Percentiles rank a stretch among this genome's conserved stretches.
These are phyloP conservation scores for Craspedostauros australis DNA, from an alignment of 108 stramenopile species.

Conservation along the genomic window DNA sequence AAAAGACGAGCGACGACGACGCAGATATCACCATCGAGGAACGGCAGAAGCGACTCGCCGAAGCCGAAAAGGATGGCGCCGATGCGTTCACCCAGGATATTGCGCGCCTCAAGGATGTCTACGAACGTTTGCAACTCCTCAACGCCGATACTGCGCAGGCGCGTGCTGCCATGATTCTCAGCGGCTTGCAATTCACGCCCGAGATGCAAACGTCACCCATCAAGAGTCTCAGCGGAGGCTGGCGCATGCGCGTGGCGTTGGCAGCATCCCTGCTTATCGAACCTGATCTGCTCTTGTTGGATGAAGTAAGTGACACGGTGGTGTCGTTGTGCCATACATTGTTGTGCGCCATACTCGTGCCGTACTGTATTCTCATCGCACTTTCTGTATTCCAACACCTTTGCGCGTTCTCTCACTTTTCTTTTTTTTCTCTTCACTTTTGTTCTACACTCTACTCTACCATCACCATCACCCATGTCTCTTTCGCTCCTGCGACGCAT, in stretches of 20 bases:
- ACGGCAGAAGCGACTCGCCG: constrained; percentile 41
- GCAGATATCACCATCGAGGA: constrained; percentile 35
- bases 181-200: constrained; percentile 89
- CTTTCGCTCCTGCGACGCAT: background rate
- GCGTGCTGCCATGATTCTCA: constrained; percentile 80
- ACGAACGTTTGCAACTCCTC: constrained; percentile 81
- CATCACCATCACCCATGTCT: background rate
- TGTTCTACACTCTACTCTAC: background rate
- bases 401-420: background rate
- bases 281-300: constrained; percentile 77
- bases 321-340: constrained; percentile 35
- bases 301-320: constrained; percentile 60
- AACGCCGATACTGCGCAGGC: constrained; percentile 88
- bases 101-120: constrained; percentile 76
- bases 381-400: background rate
- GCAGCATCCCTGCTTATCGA: constrained; percentile 95
- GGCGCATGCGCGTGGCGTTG: constrained; percentile 97
- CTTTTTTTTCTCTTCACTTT: background rate
- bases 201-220: constrained; percentile 85
- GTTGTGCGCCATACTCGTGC: too few relatives aligned
- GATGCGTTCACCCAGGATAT: constrained; percentile 62
- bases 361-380: background rate
- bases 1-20: constrained; percentile 8
- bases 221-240: constrained; percentile 88
- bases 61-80: constrained; percentile 24